Conservation (phyloP, 1,284 basidiomycete species). For the Erythrobasidium hasegawianum region DNA sequence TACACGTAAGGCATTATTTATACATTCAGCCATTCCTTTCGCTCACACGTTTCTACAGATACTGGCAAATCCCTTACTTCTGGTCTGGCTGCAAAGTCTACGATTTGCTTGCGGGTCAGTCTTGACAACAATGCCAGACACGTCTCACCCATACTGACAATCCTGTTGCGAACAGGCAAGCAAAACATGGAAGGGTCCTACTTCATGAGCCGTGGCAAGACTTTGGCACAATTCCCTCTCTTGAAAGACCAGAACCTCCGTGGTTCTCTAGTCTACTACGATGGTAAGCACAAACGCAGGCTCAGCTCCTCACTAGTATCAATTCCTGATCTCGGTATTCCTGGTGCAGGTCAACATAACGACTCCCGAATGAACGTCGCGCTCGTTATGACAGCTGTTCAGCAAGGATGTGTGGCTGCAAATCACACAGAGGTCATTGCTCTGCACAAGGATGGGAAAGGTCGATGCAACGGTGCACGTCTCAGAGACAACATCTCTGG, state of each 20-base stretch:
- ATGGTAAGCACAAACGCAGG: conserved; percentile 58
- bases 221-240: conserved; percentile 93
- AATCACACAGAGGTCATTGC: conserved; percentile 86
- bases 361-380: conserved; percentile 98
- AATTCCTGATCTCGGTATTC: background rate
- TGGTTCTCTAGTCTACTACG: conserved; percentile 94
- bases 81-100: conserved; percentile 95
- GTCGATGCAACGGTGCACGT: conserved; percentile 68
- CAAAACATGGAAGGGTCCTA: conserved; percentile 97
- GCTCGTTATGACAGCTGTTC: conserved; percentile 86
- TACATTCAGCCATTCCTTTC: conserved; percentile 3
- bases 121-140: conserved; percentile 66
- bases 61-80: conserved; percentile 97
- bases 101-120: conserved; percentile 87
- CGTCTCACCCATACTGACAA: background rate
- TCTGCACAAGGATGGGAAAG: conserved; percentile 62
- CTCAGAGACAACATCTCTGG: conserved; percentile 81
- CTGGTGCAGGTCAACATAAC: conserved; percentile 81
- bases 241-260: conserved; percentile 88
- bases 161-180: conserved; percentile 73
- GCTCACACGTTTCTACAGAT: conserved; percentile 55
- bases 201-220: conserved; percentile 87
- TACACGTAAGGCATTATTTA: conserved; percentile 62
- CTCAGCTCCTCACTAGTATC: background rate
- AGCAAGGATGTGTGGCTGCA: conserved; percentile 80